These are phyloP conservation scores for Nigrospora oryzae DNA, from an alignment of 2,329 filamentous ascomycete genomes.

Conservation along the genomic window DNA sequence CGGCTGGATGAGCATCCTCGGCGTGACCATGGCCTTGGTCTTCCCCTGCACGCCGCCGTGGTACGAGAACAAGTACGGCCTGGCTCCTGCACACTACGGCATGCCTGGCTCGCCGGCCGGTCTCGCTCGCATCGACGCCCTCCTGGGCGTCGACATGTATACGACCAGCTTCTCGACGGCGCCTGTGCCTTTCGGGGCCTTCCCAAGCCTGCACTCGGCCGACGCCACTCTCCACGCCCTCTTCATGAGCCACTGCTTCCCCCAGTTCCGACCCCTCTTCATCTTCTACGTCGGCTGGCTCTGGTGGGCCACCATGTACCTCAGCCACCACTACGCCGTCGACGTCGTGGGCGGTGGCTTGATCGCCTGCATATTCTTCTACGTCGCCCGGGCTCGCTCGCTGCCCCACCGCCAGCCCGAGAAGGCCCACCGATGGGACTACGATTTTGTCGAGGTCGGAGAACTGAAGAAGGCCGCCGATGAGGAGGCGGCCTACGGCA, in stretches of 20 bases:
- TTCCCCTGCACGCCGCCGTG: constrained; percentile 94
- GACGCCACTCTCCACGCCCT: constrained; percentile 83
- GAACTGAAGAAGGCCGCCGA: constrained; percentile 35
- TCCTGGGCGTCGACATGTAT: constrained; percentile 89
- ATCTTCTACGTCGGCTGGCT: constrained; percentile 84
- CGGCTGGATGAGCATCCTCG: constrained; percentile 85
- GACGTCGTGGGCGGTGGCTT: constrained; percentile 83
- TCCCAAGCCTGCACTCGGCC: constrained; percentile 86
- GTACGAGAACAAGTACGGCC: constrained; percentile 90
- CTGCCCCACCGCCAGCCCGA: constrained; percentile 74
- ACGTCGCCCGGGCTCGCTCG: constrained; percentile 71
- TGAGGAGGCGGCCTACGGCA: constrained; percentile 11
- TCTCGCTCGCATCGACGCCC: constrained; percentile 76
- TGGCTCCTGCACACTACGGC: constrained; percentile 85
- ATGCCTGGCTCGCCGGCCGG: constrained; percentile 87
- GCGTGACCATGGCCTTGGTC: constrained; percentile 78
- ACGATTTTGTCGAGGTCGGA: constrained; percentile 85
- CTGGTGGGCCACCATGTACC: constrained; percentile 98
- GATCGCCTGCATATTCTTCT: constrained; percentile 71
- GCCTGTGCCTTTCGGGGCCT: constrained; percentile 88
- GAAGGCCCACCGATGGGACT: constrained; percentile 88
- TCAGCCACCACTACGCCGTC: constrained; percentile 94
- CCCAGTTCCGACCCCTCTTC: constrained; percentile 70
- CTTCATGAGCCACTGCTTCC: constrained; percentile 91
- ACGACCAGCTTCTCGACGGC: constrained; percentile 86